Percentiles rank a stretch among this genome's conserved stretches.
These are phyloP conservation scores for Sergeia podlipaevii DNA, from an alignment of 208 protist species.

Conservation along the genomic window DNA sequence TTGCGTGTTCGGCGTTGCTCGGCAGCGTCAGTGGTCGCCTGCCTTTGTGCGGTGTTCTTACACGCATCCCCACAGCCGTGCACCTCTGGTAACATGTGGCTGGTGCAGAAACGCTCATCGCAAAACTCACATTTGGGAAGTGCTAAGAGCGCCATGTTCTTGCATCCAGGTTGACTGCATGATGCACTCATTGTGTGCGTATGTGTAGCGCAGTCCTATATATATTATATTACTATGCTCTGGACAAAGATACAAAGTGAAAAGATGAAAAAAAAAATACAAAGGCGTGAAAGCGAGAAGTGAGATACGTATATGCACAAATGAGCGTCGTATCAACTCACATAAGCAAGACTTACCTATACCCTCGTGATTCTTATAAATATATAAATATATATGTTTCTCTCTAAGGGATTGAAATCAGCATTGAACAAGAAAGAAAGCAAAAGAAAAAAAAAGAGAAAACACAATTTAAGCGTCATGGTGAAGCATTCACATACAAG, in stretches of 20 bases:
- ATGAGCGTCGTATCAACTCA: no score
- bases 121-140: conserved; percentile 73
- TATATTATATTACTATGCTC: no score
- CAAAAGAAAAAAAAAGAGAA: conserved; percentile 5
- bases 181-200: conserved; percentile 26
- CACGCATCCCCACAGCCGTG: conserved; percentile 78
- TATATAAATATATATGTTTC: background rate
- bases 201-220: no score
- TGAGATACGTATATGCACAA: no score
- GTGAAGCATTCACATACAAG: background rate
- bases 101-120: conserved; percentile 56
- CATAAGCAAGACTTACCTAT: no score
- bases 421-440: background rate
- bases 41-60: conserved; percentile 48
- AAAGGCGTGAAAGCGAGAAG: no score
- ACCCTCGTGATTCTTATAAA: no score
- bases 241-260: no score
- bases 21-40: conserved; percentile 55
- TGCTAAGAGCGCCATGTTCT: conserved; percentile 36
- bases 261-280: no score
- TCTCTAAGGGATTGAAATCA: background rate
- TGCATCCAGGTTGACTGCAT: conserved; percentile 24
- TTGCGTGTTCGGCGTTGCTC: conserved; percentile 48
- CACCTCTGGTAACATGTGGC: conserved; percentile 78
- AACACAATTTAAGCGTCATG: background rate